Conservation (phyloP, 495 filamentous ascomycete genomes). For the Coniosporium apollinis region DNA sequence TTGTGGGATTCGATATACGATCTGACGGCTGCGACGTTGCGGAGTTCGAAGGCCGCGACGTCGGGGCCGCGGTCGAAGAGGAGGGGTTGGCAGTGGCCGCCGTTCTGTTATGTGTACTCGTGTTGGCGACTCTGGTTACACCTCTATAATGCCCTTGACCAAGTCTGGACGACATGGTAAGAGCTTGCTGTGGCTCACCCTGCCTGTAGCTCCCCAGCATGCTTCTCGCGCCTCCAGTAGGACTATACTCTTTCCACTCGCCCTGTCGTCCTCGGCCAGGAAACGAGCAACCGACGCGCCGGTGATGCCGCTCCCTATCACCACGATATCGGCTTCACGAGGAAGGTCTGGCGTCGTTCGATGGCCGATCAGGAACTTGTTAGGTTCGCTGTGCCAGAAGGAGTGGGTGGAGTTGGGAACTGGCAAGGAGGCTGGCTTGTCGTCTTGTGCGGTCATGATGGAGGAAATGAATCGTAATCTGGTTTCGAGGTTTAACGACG, state of each 20-base stretch:
- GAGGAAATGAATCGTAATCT: too few relatives aligned
- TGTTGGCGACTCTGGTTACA: too few relatives aligned
- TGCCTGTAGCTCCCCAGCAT: constrained; percentile 67
- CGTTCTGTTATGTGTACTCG: constrained; percentile 32
- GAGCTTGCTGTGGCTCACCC: constrained; percentile 27
- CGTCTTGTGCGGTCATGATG: too few relatives aligned
- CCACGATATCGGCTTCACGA: constrained; percentile 39
- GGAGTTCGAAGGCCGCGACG: constrained; percentile 46
- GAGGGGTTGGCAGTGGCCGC: constrained; percentile 55
- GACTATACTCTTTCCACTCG: constrained; percentile 31
- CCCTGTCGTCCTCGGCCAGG: constrained; percentile 30
- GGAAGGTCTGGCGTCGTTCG: constrained; percentile 45
- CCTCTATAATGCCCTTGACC: too few relatives aligned
- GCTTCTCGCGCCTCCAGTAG: constrained; percentile 68
- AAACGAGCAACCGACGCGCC: constrained; percentile 49
- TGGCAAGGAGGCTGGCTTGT: constrained; percentile 24
- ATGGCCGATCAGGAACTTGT: constrained; percentile 37
- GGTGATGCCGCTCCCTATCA: constrained; percentile 60
- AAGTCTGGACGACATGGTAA: too few relatives aligned
- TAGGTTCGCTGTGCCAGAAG: constrained; percentile 56
- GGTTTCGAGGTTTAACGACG: too few relatives aligned
- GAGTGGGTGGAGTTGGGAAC: constrained; percentile 40
- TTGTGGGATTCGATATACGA: constrained; percentile 31
- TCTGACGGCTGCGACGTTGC: constrained; percentile 36
- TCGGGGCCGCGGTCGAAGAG: constrained; percentile 33